Evolutionary conservation across 208 protist genomes (phyloP), one percentile per base, ranked within the genome.

Genomic region (Trypanosoma avium): DNA sequence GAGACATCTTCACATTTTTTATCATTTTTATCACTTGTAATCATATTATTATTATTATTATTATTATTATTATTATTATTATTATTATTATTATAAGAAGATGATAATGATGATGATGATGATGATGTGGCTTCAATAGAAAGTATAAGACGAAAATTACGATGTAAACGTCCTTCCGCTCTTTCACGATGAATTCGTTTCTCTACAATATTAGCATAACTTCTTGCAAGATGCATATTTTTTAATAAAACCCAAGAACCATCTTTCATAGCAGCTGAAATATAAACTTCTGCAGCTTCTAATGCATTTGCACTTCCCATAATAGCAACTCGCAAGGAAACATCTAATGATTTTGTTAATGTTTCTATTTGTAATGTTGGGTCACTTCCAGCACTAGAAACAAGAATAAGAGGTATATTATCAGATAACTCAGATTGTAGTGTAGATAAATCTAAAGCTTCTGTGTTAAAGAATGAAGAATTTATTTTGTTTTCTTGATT

Each of bases 191-290:
- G 97, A 22, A 99, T 58, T 54, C 90, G 92, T 86, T 99, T 99
- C 72, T 99, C 98, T 17, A 99, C 66, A 17, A 79, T 71, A 38
- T 81, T 63, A 35, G 99, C 85, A 90, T 97, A 99, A 22, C 74
- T 59, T 24, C 95, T 88, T 1, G 94, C 93, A 5, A 99, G 76
- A 78, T 99, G 98, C 2, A 99, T 92, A 77, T 99, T 99, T 79
- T 99, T 99, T 12, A 99, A 79, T 38, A 99, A 75, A 33, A 99
- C 91, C 98, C 98, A 99, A 0, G 70, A 68, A 19, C 98, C 97
- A 6, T 46, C 53, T 50, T 78, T 82, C 47, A 95, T 83, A 2
- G 88, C 93, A 12, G 75, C 60, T 10, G 60, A 67, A 22, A 99
- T 90, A 38, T 96, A 93, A 32, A 84, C 73, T 46, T 99, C 95